Percentiles rank a stretch among this genome's conserved stretches.
These are phyloP conservation scores for Xylariomycetidae sp. DNA, from an alignment of 2,329 filamentous ascomycete species.

Conservation along the genomic window DNA sequence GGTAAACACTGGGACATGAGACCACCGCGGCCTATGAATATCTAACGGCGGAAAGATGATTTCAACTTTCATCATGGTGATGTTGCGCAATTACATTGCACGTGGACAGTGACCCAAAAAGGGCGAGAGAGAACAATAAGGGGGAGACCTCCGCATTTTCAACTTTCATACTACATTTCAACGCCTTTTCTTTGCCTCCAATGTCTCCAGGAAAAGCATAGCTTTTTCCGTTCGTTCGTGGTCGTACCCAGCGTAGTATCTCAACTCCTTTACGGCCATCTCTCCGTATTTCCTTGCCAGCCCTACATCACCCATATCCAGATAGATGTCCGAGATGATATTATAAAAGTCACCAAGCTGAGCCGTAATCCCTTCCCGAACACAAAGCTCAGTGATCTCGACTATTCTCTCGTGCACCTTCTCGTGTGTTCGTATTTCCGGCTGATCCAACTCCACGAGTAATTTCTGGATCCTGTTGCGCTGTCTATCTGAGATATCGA, in stretches of 20 bases:
- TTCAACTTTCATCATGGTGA: too few species aligned
- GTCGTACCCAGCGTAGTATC: conserved; percentile 16
- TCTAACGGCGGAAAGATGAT: too few species aligned
- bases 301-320: conserved; percentile 13
- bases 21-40: too few species aligned
- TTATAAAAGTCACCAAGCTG: conserved; percentile 20
- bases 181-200: conserved; percentile 1
- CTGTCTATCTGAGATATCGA: conserved; percentile 15
- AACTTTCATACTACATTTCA: not conserved
- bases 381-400: conserved; percentile 14
- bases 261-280: conserved; percentile 15
- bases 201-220: conserved; percentile 6
- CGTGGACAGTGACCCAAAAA: too few species aligned
- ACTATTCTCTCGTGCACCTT: conserved; percentile 9
- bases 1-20: too few species aligned
- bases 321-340: conserved; percentile 15
- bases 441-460: conserved; percentile 13
- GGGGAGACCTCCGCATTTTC: too few species aligned
- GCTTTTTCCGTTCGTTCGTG: conserved; percentile 16
- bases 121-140: too few species aligned
- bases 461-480: conserved; percentile 17
- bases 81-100: too few species aligned
- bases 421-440: conserved; percentile 8
- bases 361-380: conserved; percentile 18
- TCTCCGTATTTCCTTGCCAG: conserved; percentile 14